Conservation (phyloP, 208 protist genomes). For the Crithidia mellificae region DNA sequence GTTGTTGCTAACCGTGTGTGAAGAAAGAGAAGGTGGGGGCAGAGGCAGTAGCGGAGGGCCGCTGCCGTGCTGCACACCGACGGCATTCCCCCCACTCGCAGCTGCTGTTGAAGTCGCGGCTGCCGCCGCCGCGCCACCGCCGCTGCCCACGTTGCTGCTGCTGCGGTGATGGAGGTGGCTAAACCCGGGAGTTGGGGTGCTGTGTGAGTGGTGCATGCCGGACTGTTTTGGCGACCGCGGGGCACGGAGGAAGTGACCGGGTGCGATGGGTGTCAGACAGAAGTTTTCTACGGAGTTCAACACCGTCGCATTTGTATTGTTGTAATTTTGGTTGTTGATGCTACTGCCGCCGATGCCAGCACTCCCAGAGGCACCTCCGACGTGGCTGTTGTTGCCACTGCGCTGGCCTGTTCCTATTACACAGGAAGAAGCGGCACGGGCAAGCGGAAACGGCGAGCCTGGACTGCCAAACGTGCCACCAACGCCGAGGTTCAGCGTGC, state of each 20-base stretch:
- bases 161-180: neutral
- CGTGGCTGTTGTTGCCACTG: conserved; percentile 5
- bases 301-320: no score
- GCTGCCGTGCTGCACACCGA: neutral
- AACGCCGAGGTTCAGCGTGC: neutral
- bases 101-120: neutral
- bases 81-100: neutral
- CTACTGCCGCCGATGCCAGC: neutral
- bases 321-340: no score
- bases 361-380: neutral
- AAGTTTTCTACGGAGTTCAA: conserved; percentile 16
- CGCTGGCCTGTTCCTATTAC: conserved; percentile 2
- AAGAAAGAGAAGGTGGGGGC: no score
- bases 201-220: conserved; percentile 13
- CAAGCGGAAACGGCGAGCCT: conserved; percentile 14
- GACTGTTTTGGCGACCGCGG: conserved; percentile 15
- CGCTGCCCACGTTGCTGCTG: neutral
- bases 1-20: neutral
- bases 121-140: neutral
- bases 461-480: neutral
- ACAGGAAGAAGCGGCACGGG: conserved; percentile 19
- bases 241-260: conserved; percentile 24
- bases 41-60: conserved; percentile 3
- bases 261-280: conserved; percentile 25
- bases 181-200: neutral